Evolutionary conservation across 1,284 basidiomycete genomes (phyloP), one percentile per base, ranked within the genome.

Genomic region (Cutaneotrichosporon cyanovorans): DNA sequence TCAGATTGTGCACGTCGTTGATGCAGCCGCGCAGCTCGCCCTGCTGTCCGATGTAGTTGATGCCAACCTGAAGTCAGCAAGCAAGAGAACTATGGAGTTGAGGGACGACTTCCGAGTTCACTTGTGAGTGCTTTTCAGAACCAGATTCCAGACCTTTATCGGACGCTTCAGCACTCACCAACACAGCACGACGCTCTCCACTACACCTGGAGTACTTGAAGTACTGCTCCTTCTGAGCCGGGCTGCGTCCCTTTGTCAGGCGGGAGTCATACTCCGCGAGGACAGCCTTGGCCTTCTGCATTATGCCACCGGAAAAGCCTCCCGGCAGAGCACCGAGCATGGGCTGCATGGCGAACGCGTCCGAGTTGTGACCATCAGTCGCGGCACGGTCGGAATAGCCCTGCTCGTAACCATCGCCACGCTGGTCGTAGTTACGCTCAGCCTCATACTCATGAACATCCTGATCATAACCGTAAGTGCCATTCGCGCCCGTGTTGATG

Each of bases 121-220:
- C n/a, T n/a, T n/a, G n/a, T n/a, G n/a, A n/a, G n/a, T n/a, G n/a
- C n/a, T n/a, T n/a, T n/a, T n/a, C n/a, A n/a, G n/a, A n/a, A n/a
- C n/a, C n/a, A n/a, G n/a, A n/a, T n/a, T n/a, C n/a, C n/a, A n/a
- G n/a, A n/a, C n/a, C n/a, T n/a, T n/a, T n/a, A n/a, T n/a, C n/a
- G n/a, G n/a, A n/a, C n/a, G n/a, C n/a, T n/a, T n/a, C n/a, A n/a
- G n/a, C n/a, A n/a, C 49, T 30, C 31, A 45, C 48, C 9, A 53
- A 34, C 19, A 53, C 38, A n/a, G 51, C 55, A 15, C 37, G 23
- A 22, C 33, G 33, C 22, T 30, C 15, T 15, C 39, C 53, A 54
- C 49, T 45, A 63, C 87, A 90, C 60, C 85, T 84, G 2, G 87
- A 90, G 62, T 90, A 90, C 64, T 87, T 81, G 74, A 87, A 91